A percentile compares a stretch with the other conserved stretches of the same genome.
These are phyloP conservation scores for Persicaria tinctoria DNA, from an alignment of 148 eudicot species.

Conservation along the genomic window DNA sequence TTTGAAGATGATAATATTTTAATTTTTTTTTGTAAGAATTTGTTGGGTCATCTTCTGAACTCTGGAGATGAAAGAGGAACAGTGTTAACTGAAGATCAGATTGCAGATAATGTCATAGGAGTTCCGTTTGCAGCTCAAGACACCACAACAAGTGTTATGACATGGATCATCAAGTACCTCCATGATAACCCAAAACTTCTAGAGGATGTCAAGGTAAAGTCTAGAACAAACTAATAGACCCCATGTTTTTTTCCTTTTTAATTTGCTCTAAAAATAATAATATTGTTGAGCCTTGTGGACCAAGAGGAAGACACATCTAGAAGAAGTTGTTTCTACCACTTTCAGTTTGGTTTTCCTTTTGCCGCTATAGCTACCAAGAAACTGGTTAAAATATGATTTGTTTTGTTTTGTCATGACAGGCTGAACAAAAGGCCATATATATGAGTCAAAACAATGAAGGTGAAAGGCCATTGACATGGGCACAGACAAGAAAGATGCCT, in stretches of 20 bases:
- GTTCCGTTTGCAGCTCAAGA: slow-evolving; percentile 58
- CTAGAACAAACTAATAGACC: slow-evolving; percentile 7
- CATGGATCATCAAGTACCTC: slow-evolving; percentile 52
- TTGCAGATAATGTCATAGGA: slow-evolving; percentile 50
- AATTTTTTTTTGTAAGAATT: slow-evolving; percentile 22
- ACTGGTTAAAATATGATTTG: not conserved
- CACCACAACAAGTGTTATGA: slow-evolving; percentile 52
- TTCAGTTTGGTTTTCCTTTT: not conserved
- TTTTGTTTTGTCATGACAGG: slow-evolving; percentile 27
- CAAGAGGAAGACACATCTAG: not conserved
- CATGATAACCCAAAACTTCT: slow-evolving; percentile 39
- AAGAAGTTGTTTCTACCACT: not conserved
- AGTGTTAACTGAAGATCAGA: slow-evolving; percentile 32
- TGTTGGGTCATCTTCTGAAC: slow-evolving; percentile 28
- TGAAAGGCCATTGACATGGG: slow-evolving; percentile 52
- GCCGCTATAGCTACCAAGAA: slow-evolving; percentile 3
- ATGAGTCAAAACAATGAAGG: slow-evolving; percentile 41
- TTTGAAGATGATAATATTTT: too few species aligned
- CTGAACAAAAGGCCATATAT: slow-evolving; percentile 49
- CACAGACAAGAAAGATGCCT: slow-evolving; percentile 67
- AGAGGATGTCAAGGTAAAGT: slow-evolving; percentile 37
- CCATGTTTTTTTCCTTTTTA: not conserved
- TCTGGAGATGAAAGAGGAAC: slow-evolving; percentile 27
- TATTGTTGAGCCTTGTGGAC: slow-evolving; percentile 5
- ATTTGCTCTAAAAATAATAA: not conserved